Evolutionary conservation across 345 rosid species (phyloP), one percentile per base, ranked within the genome.

Genomic region (Camelina sativa): DNA sequence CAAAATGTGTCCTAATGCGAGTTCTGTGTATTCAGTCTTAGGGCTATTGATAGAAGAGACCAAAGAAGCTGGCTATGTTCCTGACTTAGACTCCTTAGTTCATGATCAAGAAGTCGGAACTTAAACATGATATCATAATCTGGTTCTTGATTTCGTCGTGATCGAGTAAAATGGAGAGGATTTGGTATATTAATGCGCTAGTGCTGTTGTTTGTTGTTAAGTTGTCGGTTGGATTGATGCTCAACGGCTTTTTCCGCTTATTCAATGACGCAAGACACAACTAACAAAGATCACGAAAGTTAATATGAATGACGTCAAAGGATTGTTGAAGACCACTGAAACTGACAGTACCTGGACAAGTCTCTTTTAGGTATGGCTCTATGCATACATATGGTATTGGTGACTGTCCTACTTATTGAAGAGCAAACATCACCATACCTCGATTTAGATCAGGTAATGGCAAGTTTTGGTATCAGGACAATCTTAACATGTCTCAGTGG

Each of bases 11-110:
- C 82, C 82, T 57, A 70, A 64, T 34, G 75, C 73, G 23, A 80
- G 68, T 57, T 74, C 69, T 11, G 86, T 82, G 10, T 78, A 87
- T 75, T 83, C 75, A 38, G 79, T 87, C 30, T 52, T 88, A 80
- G 85, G 70, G 20, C 59, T 88, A 71, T 76, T 92, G 59, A 73
- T 81, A 37, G 74, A 62, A 54, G 87, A 84, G 78, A 86, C 87
- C 77, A 82, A 69, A 61, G 96, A 87, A 71, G 85, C 84, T 37
- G 89, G 83, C 11, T 83, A 84, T 75, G 79, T 67, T 23, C 86
- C 85, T 50, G 81, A 84, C 69, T 51, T 76, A 62, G 83, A 86
- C 67, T 82, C 81, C 70, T 60, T 80, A 69, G 67, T 75, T 55
- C 72, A 77, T 77, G 90, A 80, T 65, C 75, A 69, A 7, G 88